Evolutionary conservation across 805 yeast species (phyloP).

Genomic region (Ogataea saltuana): DNA sequence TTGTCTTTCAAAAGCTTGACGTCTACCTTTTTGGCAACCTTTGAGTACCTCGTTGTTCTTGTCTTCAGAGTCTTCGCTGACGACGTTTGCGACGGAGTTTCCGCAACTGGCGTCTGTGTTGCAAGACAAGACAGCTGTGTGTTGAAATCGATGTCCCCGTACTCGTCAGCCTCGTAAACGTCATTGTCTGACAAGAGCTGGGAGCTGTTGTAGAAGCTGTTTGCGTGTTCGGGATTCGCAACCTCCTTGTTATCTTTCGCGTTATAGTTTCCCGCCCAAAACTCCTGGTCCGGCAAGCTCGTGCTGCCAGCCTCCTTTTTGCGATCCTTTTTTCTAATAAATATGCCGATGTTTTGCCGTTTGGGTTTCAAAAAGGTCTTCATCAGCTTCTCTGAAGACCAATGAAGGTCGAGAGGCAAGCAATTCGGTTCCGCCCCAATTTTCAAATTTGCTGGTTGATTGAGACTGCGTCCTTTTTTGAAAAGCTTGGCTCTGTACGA

Average conservation of each 20-base stretch:
- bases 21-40: slow-evolving; percentile 77
- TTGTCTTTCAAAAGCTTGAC: slow-evolving; percentile 72
- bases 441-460: slow-evolving; percentile 44
- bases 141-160: slow-evolving; percentile 18
- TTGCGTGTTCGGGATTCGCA: slow-evolving; percentile 35
- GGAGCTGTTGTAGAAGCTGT: slow-evolving; percentile 5
- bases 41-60: slow-evolving; percentile 49
- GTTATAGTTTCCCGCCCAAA: slow-evolving; percentile 67
- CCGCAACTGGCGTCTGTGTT: neutral
- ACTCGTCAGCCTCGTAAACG: slow-evolving; percentile 42
- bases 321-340: slow-evolving; percentile 19
- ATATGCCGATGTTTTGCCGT: slow-evolving; percentile 17
- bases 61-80: too few relatives aligned
- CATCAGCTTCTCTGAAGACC: slow-evolving; percentile 66
- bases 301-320: slow-evolving; percentile 25
- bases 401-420: slow-evolving; percentile 47
- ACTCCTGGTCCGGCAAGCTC: slow-evolving; percentile 56
- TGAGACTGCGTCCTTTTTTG: slow-evolving; percentile 34
- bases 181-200: slow-evolving; percentile 22
- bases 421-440: slow-evolving; percentile 19
- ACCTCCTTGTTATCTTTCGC: slow-evolving; percentile 31
- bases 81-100: slow-evolving; percentile 35
- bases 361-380: slow-evolving; percentile 68
- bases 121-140: slow-evolving; percentile 11
- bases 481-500: slow-evolving; percentile 35